Base-by-base conservation (phyloP, 1,284 basidiomycete genomes). In the Clitocybe nebularis region DNA sequence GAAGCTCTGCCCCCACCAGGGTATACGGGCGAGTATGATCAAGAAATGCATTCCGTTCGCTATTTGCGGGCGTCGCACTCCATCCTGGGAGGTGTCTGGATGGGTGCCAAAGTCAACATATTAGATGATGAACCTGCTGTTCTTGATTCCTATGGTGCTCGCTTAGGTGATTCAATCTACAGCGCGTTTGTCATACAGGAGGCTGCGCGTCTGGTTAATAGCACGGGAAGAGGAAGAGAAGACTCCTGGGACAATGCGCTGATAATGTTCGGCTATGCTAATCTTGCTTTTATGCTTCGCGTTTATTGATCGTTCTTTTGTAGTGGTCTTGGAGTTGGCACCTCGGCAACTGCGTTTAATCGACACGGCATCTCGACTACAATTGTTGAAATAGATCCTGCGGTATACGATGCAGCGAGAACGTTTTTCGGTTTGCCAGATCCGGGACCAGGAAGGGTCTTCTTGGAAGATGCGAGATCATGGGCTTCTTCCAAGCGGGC, bases 51-150 rank as follows among this genome's bases (percentile, higher is more conserved):
- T 48, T 79, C 80, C 5, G 71, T 89, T 48, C 75, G 93, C 33
- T 94, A 87, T 58, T 67, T 97, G 28, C 77, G 93, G 10, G 90
- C 84, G 21, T 89, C 91, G 34, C 91, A 95, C 61, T 91, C 89
- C 2, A 71, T 96, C 14, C 68, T 97, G 3, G 93, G 93, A 2
- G 93, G 93, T 2, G 77, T 88, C 34, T 96, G 93, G 93, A 77
- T 83, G 16, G 77, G 75, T 11, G 60, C 69, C 23, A 69, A 68
- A 49, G 68, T 77, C 5, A 56, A 63, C 13, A 66, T 68, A 5
- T 48, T 76, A 16, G 67, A 71, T 45, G 58, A 70, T 37, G 58
- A 63, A 23, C 51, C 60, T 22, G 67, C 69, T 20, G 55, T 69
- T 59, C 50, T 63, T 35, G 88, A 90, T 49, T 72, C 68, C 9